phyloP scores from a whole-genome alignment of 2,329 filamentous ascomycete species.

The Dichotomopilus funicola region DNA sequence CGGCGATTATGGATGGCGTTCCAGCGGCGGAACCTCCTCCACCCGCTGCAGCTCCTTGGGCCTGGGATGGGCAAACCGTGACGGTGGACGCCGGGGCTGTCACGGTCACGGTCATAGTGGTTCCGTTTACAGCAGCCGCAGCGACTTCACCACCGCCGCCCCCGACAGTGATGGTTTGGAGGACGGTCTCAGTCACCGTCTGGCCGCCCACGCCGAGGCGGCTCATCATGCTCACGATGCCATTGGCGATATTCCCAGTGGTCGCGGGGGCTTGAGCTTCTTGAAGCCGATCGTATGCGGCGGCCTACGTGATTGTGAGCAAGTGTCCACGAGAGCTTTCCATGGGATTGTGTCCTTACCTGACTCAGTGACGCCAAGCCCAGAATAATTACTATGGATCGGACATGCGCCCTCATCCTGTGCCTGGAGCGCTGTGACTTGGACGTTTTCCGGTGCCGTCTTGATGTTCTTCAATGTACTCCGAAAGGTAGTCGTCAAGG shows the following conservation, averaged over 20 bases:
- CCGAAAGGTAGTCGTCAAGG: not conserved
- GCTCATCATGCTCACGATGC: slow-evolving; percentile 17
- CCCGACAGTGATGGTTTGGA: slow-evolving; percentile 33
- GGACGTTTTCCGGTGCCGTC: not conserved
- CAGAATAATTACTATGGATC: slow-evolving; percentile 22
- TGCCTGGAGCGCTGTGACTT: not conserved
- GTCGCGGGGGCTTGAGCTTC: not conserved
- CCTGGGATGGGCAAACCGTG: slow-evolving; percentile 23
- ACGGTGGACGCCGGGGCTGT: slow-evolving; percentile 30
- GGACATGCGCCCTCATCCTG: slow-evolving; percentile 25
- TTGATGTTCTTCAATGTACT: too few species aligned
- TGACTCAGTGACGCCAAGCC: slow-evolving; percentile 24
- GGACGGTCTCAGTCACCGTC: slow-evolving; percentile 30
- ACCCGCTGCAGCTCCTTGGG: slow-evolving; percentile 11
- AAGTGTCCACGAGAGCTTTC: not conserved
- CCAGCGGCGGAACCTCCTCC: slow-evolving; percentile 7
- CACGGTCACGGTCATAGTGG: slow-evolving; percentile 31
- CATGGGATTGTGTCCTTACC: slow-evolving; percentile 17
- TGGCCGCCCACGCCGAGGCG: slow-evolving; percentile 6
- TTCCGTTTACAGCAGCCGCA: slow-evolving; percentile 28
- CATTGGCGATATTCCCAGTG: slow-evolving; percentile 20
- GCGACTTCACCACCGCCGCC: slow-evolving; percentile 19
- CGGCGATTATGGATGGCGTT: slow-evolving; percentile 10
- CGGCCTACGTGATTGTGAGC: slow-evolving; percentile 23
- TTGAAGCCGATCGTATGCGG: slow-evolving; percentile 19